Evolutionary conservation across 257 asterid species (phyloP).

Genomic region (Solanum infundibuliforme): DNA sequence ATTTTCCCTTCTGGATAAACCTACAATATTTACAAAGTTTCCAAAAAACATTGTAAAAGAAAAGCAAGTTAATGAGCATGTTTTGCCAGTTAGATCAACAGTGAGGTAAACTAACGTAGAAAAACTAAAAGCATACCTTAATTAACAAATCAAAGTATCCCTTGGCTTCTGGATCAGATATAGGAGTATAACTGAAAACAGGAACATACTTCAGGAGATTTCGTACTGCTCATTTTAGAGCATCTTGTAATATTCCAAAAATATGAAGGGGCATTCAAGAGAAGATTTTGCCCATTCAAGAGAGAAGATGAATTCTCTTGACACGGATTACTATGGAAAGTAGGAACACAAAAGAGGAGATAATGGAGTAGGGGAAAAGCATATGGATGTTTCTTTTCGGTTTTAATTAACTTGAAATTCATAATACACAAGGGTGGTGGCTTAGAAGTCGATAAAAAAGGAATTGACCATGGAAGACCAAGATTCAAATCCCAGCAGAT

Average conservation of each 20-base stretch:
- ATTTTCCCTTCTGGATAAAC: conserved; percentile 96
- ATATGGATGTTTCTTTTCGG: background rate
- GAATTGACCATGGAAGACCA: background rate
- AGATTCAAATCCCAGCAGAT: background rate
- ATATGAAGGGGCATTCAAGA: background rate
- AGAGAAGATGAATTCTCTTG: background rate
- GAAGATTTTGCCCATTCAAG: background rate
- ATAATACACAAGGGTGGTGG: background rate
- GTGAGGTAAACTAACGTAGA: background rate
- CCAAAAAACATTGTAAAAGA: background rate
- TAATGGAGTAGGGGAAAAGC: background rate
- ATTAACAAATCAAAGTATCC: conserved; percentile 88
- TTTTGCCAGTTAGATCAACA: background rate
- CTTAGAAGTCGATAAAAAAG: background rate
- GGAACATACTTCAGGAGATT: background rate
- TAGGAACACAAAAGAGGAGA: background rate
- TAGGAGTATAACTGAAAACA: conserved; percentile 86
- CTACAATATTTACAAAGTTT: conserved; percentile 23
- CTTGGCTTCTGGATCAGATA: conserved; percentile 79
- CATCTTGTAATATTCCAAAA: background rate
- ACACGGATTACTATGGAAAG: background rate
- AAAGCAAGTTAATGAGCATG: background rate
- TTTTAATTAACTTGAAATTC: background rate
- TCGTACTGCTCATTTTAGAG: background rate
- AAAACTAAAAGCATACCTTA: conserved; percentile 43